Base-by-base conservation (phyloP, 768 basidiomycete genomes). In the Holtermannia corniformis region DNA sequence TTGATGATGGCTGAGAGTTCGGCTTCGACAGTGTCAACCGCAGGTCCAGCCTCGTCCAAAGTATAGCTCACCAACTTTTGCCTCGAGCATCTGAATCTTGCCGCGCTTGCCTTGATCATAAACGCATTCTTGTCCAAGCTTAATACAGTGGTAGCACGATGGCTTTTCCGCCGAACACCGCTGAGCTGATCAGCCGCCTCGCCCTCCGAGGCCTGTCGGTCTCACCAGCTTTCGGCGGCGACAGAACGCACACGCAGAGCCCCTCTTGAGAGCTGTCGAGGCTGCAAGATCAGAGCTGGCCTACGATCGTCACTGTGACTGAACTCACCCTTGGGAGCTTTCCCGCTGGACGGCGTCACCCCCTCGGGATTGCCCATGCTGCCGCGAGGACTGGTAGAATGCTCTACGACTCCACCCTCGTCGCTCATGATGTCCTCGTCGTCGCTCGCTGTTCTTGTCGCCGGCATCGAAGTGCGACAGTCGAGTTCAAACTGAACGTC, bases 121-220 rank as follows among this genome's bases (percentile, higher is more conserved):
- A 43, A 63, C 66, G 56, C 66, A 68, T 22, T 45, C 47, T 49
- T 63, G 56, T 43, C 57, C 62, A 49, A 58, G 64, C 41, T 62
- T 63, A 10, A 61, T 41, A 49, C 66, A 68, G 41, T 54, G 63
- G 7, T 56, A 46, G 51, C 66, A 68, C 3, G 40, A 27, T 11
- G 66, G 66, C 37, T 52, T 26, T 25, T 57, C 62, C 1, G 59
- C 66, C 13, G 61, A 59, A 49, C 66, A 68, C 10, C 60, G 53
- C 63, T 65, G 20, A 27, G 25, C 3, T 22, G 4, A 11, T 54
- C 32, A 45, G 52, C 28, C 13, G 0, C 12, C 14, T 1, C 37
- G 5, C 20, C 20, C 42, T n/a, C 41, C 12, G 25, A 49, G 37
- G 44, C 11, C 47, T n/a, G n/a, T n/a, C n/a, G n/a, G n/a, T n/a